Conservation (phyloP, 495 filamentous ascomycete species). For the Talaromyces trachyspermus region DNA sequence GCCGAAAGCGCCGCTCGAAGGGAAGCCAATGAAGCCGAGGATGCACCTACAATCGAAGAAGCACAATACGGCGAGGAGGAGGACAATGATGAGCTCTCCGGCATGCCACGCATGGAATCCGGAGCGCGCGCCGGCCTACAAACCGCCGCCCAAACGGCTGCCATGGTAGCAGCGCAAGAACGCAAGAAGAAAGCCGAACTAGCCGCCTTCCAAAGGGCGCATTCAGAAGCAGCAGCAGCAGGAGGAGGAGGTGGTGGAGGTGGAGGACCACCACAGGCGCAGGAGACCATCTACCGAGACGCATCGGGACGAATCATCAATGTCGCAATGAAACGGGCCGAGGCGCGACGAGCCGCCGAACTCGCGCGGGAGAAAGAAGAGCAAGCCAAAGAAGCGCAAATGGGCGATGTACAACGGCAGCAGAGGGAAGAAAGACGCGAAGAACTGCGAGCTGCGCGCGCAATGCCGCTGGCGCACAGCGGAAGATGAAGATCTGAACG, state of each 20-base stretch:
- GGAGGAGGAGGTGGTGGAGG: slow-evolving; percentile 29
- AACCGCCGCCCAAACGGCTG: slow-evolving; percentile 65
- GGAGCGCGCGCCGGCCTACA: slow-evolving; percentile 84
- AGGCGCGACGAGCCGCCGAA: slow-evolving; percentile 65
- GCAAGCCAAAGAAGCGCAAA: slow-evolving; percentile 54
- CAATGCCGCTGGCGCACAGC: slow-evolving; percentile 73
- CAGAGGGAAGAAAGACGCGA: slow-evolving; percentile 50
- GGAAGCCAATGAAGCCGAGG: slow-evolving; percentile 38
- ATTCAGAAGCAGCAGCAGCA: slow-evolving; percentile 9
- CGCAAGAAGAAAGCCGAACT: slow-evolving; percentile 36
- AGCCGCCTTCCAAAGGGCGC: slow-evolving; percentile 14
- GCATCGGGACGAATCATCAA: slow-evolving; percentile 88
- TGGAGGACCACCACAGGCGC: slow-evolving; percentile 35
- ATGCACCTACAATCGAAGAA: slow-evolving; percentile 29
- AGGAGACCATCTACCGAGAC: slow-evolving; percentile 89
- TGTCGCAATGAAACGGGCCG: slow-evolving; percentile 79
- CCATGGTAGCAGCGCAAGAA: slow-evolving; percentile 70
- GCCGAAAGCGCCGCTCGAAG: slow-evolving; percentile 47
- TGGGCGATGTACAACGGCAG: slow-evolving; percentile 74
- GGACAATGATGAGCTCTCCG: slow-evolving; percentile 8
- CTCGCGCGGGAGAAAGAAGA: slow-evolving; percentile 59
- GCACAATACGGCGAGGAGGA: slow-evolving; percentile 14
- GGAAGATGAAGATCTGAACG: slow-evolving; percentile 80
- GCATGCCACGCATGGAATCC: slow-evolving; percentile 60
- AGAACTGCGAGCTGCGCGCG: slow-evolving; percentile 65